Percentiles rank a stretch among this genome's conserved stretches.
phyloP scores from a whole-genome alignment of 192 early-diverging fungal genomes.

The Blastocladiella britannica region DNA sequence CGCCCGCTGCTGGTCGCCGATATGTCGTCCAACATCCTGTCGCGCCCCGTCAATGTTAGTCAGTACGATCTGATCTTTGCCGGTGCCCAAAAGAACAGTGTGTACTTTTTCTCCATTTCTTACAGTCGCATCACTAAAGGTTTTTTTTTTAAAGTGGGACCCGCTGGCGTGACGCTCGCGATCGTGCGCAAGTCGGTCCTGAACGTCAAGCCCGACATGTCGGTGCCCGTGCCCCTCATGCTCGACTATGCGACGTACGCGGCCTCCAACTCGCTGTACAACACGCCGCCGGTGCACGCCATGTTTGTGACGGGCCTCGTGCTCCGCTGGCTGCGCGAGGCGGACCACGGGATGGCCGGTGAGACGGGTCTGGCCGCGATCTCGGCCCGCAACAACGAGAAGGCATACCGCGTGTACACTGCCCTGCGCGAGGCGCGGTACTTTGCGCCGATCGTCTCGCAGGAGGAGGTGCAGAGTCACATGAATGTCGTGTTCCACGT shows the following conservation, averaged over 20 bases:
- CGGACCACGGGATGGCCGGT: conserved; percentile 19
- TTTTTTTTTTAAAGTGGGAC: conserved; percentile 42
- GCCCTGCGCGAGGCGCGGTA: conserved; percentile 44
- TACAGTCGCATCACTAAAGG: neutral
- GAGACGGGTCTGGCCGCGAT: conserved; percentile 50
- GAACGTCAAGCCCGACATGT: conserved; percentile 22
- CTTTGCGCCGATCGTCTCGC: conserved; percentile 43
- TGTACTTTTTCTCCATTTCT: too few relatives aligned
- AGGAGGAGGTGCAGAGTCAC: conserved; percentile 31
- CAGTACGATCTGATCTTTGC: conserved; percentile 77
- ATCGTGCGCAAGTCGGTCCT: conserved; percentile 82
- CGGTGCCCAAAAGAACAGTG: conserved; percentile 98
- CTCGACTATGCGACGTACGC: conserved; percentile 69
- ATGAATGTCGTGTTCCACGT: conserved; percentile 88
- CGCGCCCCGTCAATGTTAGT: conserved; percentile 53
- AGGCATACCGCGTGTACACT: conserved; percentile 46
- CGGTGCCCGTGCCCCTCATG: conserved; percentile 42
- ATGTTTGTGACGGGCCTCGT: conserved; percentile 84
- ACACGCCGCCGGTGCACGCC: conserved; percentile 63
- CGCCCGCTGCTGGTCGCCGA: conserved; percentile 71
- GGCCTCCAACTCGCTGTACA: conserved; percentile 71
- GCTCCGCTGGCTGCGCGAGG: conserved; percentile 55
- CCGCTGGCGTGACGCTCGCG: conserved; percentile 79
- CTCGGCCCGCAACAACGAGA: conserved; percentile 39
- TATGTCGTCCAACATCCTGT: conserved; percentile 70